Percentiles rank a stretch among this genome's conserved stretches.
Evolutionary conservation across 805 yeast species (phyloP).

Genomic region (Sugiyamaella boreocaroliniensis): DNA sequence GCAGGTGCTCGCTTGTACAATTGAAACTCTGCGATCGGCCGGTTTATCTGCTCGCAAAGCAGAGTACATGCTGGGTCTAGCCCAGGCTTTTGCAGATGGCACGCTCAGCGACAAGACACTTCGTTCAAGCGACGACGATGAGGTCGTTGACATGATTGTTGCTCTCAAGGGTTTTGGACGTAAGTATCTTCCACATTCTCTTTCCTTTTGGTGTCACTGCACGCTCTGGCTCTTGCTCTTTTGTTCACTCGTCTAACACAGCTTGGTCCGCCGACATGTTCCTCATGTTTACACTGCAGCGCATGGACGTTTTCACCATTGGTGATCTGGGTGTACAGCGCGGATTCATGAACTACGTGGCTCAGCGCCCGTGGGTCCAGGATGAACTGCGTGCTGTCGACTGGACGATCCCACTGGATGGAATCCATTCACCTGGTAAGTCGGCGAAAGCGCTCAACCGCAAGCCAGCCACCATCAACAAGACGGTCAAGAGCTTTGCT

Average conservation of each 20-base stretch:
- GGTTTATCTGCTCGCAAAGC: slow-evolving; percentile 69
- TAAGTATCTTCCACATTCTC: no score
- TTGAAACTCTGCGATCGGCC: slow-evolving; percentile 48
- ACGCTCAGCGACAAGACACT: slow-evolving; percentile 25
- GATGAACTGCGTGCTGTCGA: slow-evolving; percentile 31
- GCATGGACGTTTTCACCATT: slow-evolving; percentile 64
- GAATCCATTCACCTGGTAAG: slow-evolving; percentile 26
- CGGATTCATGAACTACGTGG: slow-evolving; percentile 65
- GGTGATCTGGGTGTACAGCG: slow-evolving; percentile 82
- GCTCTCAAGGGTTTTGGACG: slow-evolving; percentile 31
- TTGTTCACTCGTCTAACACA: background rate
- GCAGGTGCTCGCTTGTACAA: slow-evolving; percentile 35
- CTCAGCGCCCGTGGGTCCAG: slow-evolving; percentile 32
- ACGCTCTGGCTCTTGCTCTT: no score
- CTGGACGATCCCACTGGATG: slow-evolving; percentile 20
- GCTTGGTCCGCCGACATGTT: slow-evolving; percentile 90
- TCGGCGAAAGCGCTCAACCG: slow-evolving; percentile 30
- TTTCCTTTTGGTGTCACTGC: no score
- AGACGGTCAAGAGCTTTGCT: slow-evolving; percentile 34
- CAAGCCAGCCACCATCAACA: slow-evolving; percentile 31
- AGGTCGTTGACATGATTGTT: slow-evolving; percentile 28
- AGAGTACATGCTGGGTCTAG: slow-evolving; percentile 61
- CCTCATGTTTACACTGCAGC: slow-evolving; percentile 57
- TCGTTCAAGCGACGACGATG: slow-evolving; percentile 24
- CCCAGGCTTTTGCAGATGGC: slow-evolving; percentile 25